Evolutionary conservation across 495 filamentous ascomycete species (phyloP).

Genomic region (Mytilinidion resinicola): DNA sequence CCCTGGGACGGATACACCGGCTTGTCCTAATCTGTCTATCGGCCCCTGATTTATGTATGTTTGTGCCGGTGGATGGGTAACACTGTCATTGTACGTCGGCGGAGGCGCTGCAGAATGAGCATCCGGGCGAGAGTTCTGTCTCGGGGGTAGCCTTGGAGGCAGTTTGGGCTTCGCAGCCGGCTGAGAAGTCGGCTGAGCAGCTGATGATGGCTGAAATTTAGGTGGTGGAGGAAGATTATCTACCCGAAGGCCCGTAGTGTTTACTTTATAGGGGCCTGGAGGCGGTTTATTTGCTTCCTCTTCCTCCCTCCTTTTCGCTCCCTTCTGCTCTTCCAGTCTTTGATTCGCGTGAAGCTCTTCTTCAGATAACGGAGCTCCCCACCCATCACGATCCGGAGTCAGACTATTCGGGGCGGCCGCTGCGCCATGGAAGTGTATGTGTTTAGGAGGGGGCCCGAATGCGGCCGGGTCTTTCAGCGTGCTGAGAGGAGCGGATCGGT

Average conservation of each 20-base stretch:
- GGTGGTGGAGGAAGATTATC: constrained; percentile 67
- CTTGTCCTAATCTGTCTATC: constrained; percentile 59
- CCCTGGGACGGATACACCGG: constrained; percentile 77
- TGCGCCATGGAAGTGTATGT: constrained; percentile 50
- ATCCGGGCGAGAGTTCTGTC: constrained; percentile 50
- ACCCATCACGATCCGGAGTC: constrained; percentile 44
- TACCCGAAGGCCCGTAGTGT: constrained; percentile 67
- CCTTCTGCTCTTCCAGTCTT: constrained; percentile 5
- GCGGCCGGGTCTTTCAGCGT: constrained; percentile 73
- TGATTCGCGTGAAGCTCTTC: constrained; percentile 41
- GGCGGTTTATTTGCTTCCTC: constrained; percentile 41
- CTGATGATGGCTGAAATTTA: constrained; percentile 45
- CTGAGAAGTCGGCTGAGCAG: constrained; percentile 36
- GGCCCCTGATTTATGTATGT: constrained; percentile 62
- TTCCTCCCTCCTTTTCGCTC: constrained; percentile 29
- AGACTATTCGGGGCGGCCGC: constrained; percentile 41
- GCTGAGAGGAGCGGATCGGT: constrained; percentile 64
- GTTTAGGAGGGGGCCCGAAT: constrained; percentile 83
- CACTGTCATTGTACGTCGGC: constrained; percentile 45
- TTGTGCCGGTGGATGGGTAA: constrained; percentile 29
- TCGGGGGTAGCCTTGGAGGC: constrained; percentile 71
- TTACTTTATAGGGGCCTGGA: constrained; percentile 59
- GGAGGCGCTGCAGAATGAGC: constrained; percentile 45
- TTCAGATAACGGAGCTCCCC: constrained; percentile 44
- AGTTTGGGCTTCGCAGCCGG: constrained; percentile 45